These are phyloP conservation scores for Sugiyamaella paludigena DNA, from an alignment of 1,139 yeast species.

Conservation along the genomic window DNA sequence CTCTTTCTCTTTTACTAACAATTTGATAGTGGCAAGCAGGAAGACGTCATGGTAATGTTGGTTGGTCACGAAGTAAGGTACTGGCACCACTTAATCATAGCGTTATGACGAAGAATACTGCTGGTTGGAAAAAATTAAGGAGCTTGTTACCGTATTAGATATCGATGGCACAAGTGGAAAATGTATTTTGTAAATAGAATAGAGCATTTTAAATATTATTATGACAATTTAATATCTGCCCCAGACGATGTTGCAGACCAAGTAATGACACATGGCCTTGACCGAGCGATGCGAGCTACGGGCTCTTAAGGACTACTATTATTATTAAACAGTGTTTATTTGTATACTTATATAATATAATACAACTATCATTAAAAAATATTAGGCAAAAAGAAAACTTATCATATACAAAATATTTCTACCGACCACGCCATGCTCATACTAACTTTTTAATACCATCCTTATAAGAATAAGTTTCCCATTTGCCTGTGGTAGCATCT, in stretches of 20 bases:
- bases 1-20: constrained; percentile 3
- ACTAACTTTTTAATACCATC: constrained; percentile 17
- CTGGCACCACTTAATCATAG: constrained; percentile 64
- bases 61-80: constrained; percentile 65
- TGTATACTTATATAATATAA: not conserved
- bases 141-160: constrained; percentile 41
- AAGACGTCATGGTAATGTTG: constrained; percentile 89
- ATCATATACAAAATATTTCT: not conserved
- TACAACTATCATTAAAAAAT: not conserved
- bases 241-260: too few species aligned
- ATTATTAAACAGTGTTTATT: not conserved
- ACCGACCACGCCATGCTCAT: too few species aligned
- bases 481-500: constrained; percentile 33
- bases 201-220: not conserved
- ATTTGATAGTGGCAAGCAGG: constrained; percentile 63
- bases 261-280: not conserved
- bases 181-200: constrained; percentile 10
- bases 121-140: constrained; percentile 44
- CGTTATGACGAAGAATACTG: constrained; percentile 50
- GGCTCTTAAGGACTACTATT: not conserved
- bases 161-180: not conserved
- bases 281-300: not conserved
- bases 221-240: constrained; percentile 2
- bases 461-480: constrained; percentile 22
- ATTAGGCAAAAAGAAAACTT: not conserved